phyloP scores from a whole-genome alignment of 225 moss, liverwort and hornwort genomes.

The Marchantia paleacea region DNA sequence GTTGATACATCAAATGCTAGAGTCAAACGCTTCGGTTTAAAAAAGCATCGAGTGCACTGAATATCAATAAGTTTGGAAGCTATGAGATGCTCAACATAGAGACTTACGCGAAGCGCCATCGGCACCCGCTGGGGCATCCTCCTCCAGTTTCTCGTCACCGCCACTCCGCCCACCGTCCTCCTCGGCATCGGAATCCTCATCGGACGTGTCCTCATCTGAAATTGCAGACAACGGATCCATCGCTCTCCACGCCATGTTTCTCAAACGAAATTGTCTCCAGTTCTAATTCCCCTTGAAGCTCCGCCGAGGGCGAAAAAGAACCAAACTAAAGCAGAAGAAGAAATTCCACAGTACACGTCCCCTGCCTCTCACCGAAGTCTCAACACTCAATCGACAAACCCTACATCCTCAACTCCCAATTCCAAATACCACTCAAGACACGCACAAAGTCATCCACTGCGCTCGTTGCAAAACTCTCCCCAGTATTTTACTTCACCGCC shows the following conservation, averaged over 20 bases:
- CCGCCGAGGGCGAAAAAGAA: no score
- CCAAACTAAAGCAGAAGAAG: no score
- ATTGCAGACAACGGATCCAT: constrained; percentile 42
- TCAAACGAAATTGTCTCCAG: not conserved
- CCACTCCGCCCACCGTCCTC: not conserved
- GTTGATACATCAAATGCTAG: no score
- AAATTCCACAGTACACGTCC: no score
- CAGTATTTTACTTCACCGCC: not conserved
- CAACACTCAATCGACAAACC: not conserved
- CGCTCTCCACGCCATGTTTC: constrained; percentile 41
- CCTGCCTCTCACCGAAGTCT: no score
- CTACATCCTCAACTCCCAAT: not conserved
- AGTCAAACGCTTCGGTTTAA: no score
- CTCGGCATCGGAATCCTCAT: constrained; percentile 12
- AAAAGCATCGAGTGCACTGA: no score
- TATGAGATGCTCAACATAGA: no score
- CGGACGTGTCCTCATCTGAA: constrained; percentile 32
- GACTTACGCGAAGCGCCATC: constrained; percentile 29
- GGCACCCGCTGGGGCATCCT: not conserved
- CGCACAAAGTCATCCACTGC: no score
- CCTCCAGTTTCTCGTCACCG: constrained; percentile 3
- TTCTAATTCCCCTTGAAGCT: no score
- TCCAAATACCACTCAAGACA: not conserved
- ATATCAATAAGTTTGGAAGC: no score
- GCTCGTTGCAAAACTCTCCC: not conserved